phyloP scores from a whole-genome alignment of 2,329 filamentous ascomycete species.

The Trichoderma sp. region DNA sequence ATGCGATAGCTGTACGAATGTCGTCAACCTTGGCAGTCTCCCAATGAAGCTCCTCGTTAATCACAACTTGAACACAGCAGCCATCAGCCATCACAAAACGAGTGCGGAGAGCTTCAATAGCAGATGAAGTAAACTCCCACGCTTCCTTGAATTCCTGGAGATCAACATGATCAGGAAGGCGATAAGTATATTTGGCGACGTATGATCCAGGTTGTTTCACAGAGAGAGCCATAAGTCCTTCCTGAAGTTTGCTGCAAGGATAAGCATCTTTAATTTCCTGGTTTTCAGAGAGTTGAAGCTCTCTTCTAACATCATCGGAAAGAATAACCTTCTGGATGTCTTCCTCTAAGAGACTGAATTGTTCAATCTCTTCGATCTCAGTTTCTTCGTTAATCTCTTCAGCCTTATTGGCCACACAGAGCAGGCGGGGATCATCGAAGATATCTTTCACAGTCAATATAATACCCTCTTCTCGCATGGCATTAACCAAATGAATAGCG shows the following conservation, averaged over 20 bases:
- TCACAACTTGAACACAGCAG: constrained; percentile 17
- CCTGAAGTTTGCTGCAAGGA: constrained; percentile 38
- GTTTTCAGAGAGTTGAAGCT: not conserved
- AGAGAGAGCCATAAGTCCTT: constrained; percentile 37
- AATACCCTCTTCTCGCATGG: constrained; percentile 14
- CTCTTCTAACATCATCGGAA: not conserved
- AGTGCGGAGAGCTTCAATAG: constrained; percentile 8
- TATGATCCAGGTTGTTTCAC: constrained; percentile 27
- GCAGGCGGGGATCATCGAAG: constrained; percentile 23
- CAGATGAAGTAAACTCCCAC: constrained; percentile 23
- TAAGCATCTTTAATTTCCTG: constrained; percentile 26
- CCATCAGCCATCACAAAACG: constrained; percentile 19
- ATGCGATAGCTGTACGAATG: not conserved
- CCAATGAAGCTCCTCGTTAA: constrained; percentile 18
- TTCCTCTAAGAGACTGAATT: constrained; percentile 26
- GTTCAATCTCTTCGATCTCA: not conserved
- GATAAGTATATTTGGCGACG: constrained; percentile 29
- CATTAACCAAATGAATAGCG: constrained; percentile 24
- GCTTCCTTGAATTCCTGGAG: constrained; percentile 28
- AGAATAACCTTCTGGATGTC: not conserved
- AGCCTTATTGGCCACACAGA: not conserved
- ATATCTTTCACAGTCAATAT: constrained; percentile 20
- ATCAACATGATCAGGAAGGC: constrained; percentile 26
- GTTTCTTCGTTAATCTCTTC: not conserved
- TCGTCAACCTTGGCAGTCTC: not conserved